Evolutionary conservation across 225 moss, liverwort and hornwort genomes (phyloP).

Genomic region (Marchantia paleacea): DNA sequence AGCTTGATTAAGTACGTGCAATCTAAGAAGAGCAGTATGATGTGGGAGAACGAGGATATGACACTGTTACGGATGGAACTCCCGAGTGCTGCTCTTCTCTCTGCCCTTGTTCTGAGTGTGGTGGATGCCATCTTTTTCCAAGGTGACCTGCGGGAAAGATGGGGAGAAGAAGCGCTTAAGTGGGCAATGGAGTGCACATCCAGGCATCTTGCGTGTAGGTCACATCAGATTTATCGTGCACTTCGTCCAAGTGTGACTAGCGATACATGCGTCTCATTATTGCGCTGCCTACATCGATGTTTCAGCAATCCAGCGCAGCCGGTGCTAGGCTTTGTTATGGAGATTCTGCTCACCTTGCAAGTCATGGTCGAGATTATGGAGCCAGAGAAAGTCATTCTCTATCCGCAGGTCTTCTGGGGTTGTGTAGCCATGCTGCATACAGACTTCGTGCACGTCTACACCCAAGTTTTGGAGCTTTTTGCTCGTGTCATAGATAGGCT

Average conservation of each 20-base stretch:
- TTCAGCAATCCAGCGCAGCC: conserved; percentile 92
- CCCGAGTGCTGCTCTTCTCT: conserved; percentile 87
- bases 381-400: conserved; percentile 97
- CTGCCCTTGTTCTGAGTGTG: conserved; percentile 95
- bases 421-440: conserved; percentile 99
- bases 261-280: conserved; percentile 95
- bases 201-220: conserved; percentile 89
- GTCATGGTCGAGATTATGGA: conserved; percentile 99
- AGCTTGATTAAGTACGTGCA: conserved; percentile 98
- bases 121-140: conserved; percentile 98
- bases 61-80: conserved; percentile 84
- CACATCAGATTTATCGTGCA: conserved; percentile 98
- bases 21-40: conserved; percentile 99
- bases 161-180: conserved; percentile 97
- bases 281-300: conserved; percentile 94
- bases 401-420: conserved; percentile 98
- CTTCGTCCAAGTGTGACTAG: conserved; percentile 98
- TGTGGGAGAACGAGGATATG: conserved; percentile 99
- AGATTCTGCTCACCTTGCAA: conserved; percentile 94
- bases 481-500: conserved; percentile 92
- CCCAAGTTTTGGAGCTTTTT: conserved; percentile 96
- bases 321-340: conserved; percentile 99
- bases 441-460: conserved; percentile 99
- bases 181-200: conserved; percentile 99
- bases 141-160: conserved; percentile 94